A percentile compares a stretch with the other conserved stretches of the same genome.
phyloP scores from a whole-genome alignment of 1,139 yeast genomes.

The Entelexis paramagnoliae region DNA sequence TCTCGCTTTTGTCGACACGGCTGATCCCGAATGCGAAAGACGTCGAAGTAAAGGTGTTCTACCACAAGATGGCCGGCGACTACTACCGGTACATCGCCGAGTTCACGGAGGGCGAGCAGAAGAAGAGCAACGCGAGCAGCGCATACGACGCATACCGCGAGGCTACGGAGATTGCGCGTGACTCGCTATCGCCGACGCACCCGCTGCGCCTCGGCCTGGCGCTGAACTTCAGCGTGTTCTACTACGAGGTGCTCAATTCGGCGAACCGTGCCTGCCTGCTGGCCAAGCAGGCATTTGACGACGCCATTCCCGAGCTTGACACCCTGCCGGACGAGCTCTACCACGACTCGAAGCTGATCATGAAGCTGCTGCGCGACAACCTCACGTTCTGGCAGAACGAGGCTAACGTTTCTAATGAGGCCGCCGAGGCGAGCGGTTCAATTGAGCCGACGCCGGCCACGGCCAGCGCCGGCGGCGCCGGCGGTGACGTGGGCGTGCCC shows the following conservation, averaged over 20 bases:
- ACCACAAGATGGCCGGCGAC: constrained; percentile 99
- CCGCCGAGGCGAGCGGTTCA: background rate
- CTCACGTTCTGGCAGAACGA: constrained; percentile 97
- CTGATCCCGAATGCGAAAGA: constrained; percentile 82
- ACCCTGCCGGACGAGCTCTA: constrained; percentile 95
- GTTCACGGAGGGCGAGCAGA: constrained; percentile 82
- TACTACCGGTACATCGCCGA: constrained; percentile 98
- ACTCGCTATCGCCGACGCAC: constrained; percentile 96
- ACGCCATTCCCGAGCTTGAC: constrained; percentile 97
- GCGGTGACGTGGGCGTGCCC: too few relatives aligned
- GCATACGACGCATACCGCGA: constrained; percentile 91
- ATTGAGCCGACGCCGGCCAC: too few relatives aligned
- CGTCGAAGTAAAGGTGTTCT: constrained; percentile 96
- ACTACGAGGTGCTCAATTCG: constrained; percentile 94
- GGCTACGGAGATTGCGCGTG: constrained; percentile 93
- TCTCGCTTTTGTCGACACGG: constrained; percentile 76
- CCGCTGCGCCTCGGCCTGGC: constrained; percentile 99
- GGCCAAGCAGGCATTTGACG: constrained; percentile 98
- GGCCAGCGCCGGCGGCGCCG: too few relatives aligned
- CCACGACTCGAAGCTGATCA: constrained; percentile 94
- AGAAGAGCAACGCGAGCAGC: constrained; percentile 84
- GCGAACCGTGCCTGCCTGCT: constrained; percentile 98
- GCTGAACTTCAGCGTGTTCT: constrained; percentile 92
- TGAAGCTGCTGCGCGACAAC: constrained; percentile 98
- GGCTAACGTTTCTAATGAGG: constrained; percentile 6